Evolutionary conservation across 768 basidiomycete species (phyloP).

Genomic region (Hygrophorus russula): DNA sequence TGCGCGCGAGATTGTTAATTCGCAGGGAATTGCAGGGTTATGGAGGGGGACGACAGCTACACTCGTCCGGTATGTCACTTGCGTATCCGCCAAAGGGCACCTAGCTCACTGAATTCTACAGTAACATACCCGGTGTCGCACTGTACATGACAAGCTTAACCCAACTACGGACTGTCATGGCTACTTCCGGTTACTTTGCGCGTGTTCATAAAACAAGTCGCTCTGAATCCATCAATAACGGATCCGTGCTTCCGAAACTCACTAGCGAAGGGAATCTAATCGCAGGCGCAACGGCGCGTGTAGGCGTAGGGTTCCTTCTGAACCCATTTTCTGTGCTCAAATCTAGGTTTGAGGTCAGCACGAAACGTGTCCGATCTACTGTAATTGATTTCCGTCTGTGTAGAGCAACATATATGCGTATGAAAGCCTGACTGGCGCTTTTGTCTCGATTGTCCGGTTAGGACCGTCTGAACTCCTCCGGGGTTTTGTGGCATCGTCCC

Average conservation of each 20-base stretch:
- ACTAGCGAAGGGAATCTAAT: conserved; percentile 73
- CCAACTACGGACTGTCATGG: conserved; percentile 68
- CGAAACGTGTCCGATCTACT: conserved; percentile 10
- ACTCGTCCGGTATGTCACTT: conserved; percentile 45
- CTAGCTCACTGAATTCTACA: conserved; percentile 17
- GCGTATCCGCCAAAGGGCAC: neutral
- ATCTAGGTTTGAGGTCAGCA: conserved; percentile 74
- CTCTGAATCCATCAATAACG: conserved; percentile 15
- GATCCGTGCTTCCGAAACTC: conserved; percentile 59
- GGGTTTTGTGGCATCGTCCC: conserved; percentile 76
- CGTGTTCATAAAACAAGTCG: conserved; percentile 13
- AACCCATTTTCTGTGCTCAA: conserved; percentile 91
- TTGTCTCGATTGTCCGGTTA: conserved; percentile 48
- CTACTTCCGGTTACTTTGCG: conserved; percentile 62
- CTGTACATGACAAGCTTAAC: conserved; percentile 84
- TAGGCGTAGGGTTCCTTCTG: conserved; percentile 70
- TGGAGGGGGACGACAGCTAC: conserved; percentile 88
- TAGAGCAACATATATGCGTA: conserved; percentile 78
- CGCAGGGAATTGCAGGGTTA: conserved; percentile 58
- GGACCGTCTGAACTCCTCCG: conserved; percentile 78
- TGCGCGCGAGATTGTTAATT: conserved; percentile 43
- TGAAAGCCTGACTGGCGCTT: conserved; percentile 44
- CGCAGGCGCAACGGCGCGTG: conserved; percentile 75
- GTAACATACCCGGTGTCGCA: conserved; percentile 90
- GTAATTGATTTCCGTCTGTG: neutral